Conservation (phyloP, 768 basidiomycete genomes). For the Royoungia palumana region DNA sequence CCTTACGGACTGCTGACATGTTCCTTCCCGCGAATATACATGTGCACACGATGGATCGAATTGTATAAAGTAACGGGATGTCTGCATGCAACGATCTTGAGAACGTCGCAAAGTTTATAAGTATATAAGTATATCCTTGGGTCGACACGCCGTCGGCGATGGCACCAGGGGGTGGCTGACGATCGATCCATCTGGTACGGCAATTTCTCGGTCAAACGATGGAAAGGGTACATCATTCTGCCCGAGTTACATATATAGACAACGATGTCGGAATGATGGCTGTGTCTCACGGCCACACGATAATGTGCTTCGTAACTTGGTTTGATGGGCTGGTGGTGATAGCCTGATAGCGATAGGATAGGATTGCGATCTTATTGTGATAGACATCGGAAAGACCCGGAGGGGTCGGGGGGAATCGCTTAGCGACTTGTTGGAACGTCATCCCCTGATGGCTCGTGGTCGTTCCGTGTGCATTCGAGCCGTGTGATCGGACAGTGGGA, state of each 20-base stretch:
- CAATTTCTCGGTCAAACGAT: slow-evolving; percentile 10
- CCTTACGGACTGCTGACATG: no score
- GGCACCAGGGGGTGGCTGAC: slow-evolving; percentile 6
- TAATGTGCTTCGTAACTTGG: background rate
- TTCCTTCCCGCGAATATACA: slow-evolving; percentile 2
- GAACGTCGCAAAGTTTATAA: no score
- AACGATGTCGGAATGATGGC: slow-evolving; percentile 7
- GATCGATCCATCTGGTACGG: background rate
- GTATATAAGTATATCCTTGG: no score
- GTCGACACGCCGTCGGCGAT: background rate
- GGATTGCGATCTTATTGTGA: background rate
- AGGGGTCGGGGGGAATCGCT: no score
- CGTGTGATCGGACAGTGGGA: no score
- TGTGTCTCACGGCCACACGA: slow-evolving; percentile 6
- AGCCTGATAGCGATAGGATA: no score
- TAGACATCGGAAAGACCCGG: slow-evolving; percentile 1
- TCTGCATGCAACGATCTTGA: no score
- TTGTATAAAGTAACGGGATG: no score
- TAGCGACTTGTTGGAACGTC: no score
- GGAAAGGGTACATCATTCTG: slow-evolving; percentile 11
- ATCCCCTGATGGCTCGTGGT: no score
- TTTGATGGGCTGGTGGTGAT: background rate
- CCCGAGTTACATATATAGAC: slow-evolving; percentile 5
- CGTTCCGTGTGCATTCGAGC: no score
- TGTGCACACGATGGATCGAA: no score